Base-by-base conservation (phyloP, 805 yeast species). In the Wickerhamomyces mucosus region DNA sequence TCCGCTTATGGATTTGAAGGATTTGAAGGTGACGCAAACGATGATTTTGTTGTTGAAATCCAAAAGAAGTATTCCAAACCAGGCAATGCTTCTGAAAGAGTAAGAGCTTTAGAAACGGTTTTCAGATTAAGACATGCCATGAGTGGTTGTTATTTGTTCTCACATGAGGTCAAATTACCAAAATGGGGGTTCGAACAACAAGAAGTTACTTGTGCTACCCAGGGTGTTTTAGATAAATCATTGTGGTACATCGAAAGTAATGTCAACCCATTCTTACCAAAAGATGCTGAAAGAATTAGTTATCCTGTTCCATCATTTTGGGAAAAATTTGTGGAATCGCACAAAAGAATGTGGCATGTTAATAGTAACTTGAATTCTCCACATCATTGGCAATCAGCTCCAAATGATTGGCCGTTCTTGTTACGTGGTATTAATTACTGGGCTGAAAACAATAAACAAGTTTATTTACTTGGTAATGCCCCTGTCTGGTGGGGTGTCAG, bases 161-260 rank as follows among this genome's bases (percentile, higher is more conserved):
- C 92, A n/a, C 79, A 75, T 42, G 78, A 72, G 35, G 72, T 69
- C 11, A 78, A 78, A 51, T 66, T 82, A 47, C 94, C 94, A 39
- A 72, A 71, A 32, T 81, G 92, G 88, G 94, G 81, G 1, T 78
- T 75, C 43, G 80, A 75, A 39, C 94, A 82, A 56, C 88, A 78
- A 55, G 94, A 82, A 60, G 94, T 82, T 33, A 74, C 88, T 4
- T 70, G 88, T 61, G 85, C 94, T 22, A 55, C 69, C 14, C 79
- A 74, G 44, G 92, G 88, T 54, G 63, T 65, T 33, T 59, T 70
- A 35, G 63, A 69, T 13, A 65, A 76, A 45, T 62, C 76, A 21
- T 62, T 71, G 41, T 82, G 89, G 89, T 76, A 78, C 55, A 61
- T 82, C 45, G 94, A 82, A 59, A 66, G 72, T 36, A 81, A 80